Base-by-base conservation (phyloP, 2,329 filamentous ascomycete species). In the Fusarium equiseti region DNA sequence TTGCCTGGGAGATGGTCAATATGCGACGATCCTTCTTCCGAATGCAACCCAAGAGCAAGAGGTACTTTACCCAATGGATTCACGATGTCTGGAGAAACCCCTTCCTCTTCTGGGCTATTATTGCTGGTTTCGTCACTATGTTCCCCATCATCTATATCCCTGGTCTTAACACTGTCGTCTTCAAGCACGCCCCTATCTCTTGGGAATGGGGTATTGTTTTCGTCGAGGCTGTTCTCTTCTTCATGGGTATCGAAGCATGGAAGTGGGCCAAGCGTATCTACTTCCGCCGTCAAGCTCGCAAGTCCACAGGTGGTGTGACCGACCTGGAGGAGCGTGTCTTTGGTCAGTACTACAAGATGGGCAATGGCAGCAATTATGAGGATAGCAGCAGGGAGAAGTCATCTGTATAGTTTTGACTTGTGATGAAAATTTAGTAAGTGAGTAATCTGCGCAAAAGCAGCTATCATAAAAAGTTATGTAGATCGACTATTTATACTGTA, bases 1-100 rank as follows among this genome's bases (percentile, higher is more conserved):
- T 92, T 12, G 91, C 91, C 1, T 93, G 91, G 91, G 90, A 93
- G 75, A 91, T 92, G 86, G 83, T 92, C 64, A 85, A 91, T 68
- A 86, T 91, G 82, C 88, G 91, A 27, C 87, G 89, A 52, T 90
- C 87, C 8, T 91, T 93, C 81, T 93, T 93, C 85, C 85, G 87
- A 73, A 91, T 93, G 89, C 86, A 91, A 72, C 89, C 90, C 8
- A 83, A 83, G 57, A 88, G 86, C 55, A 88, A 87, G 71, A 82
- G 80, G 48, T 88, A 89, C 74, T 87, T 90, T 66, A 89, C 88
- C 0, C 88, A 91, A 71, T 92, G 90, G 90, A 85, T 90, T 63
- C 70, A 84, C 53, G 89, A 92, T 66, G 84, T 91, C 27, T 91
- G 90, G 89, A 82, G 88, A 62, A 93, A 93, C 81, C 83, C 89